Percentiles rank a stretch among this genome's conserved stretches.
Evolutionary conservation across 1,139 yeast species (phyloP).

Genomic region (Taiozyma sp.): DNA sequence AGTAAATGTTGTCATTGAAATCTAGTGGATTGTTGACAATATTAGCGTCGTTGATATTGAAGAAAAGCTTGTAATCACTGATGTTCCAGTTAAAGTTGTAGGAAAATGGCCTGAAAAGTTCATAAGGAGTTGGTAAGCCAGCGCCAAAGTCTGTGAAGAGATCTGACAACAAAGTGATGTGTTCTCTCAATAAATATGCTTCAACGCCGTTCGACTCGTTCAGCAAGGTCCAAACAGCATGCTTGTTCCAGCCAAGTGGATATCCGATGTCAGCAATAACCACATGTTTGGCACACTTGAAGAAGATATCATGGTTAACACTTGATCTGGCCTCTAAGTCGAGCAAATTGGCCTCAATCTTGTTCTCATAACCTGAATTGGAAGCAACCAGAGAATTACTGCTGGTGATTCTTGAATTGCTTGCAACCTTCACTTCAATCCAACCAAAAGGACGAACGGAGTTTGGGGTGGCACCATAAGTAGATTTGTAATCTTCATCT

Average conservation of each 20-base stretch:
- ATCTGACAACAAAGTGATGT: constrained; percentile 70
- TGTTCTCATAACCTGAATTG: constrained; percentile 56
- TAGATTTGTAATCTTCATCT: constrained; percentile 40
- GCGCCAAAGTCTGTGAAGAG: constrained; percentile 71
- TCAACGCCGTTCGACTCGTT: constrained; percentile 49
- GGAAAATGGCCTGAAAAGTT: constrained; percentile 64
- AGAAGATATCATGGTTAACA: constrained; percentile 81
- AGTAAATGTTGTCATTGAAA: constrained; percentile 69
- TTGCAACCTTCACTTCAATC: constrained; percentile 68
- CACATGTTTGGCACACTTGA: constrained; percentile 57
- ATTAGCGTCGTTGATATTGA: constrained; percentile 83
- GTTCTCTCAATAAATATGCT: constrained; percentile 78
- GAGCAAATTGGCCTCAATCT: constrained; percentile 42
- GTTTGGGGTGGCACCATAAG: constrained; percentile 30
- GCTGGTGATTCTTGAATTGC: constrained; percentile 45
- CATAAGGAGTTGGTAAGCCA: constrained; percentile 72
- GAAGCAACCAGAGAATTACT: constrained; percentile 52
- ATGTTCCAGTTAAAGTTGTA: constrained; percentile 61
- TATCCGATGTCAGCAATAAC: constrained; percentile 55
- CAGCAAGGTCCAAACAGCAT: constrained; percentile 61
- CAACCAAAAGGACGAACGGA: constrained; percentile 73
- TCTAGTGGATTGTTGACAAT: constrained; percentile 88
- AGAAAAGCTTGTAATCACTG: constrained; percentile 51
- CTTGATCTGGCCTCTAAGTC: constrained; percentile 72
- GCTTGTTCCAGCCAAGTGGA: constrained; percentile 82